Conservation (phyloP, 305 asterid species). For the Rubia balearica region DNA sequence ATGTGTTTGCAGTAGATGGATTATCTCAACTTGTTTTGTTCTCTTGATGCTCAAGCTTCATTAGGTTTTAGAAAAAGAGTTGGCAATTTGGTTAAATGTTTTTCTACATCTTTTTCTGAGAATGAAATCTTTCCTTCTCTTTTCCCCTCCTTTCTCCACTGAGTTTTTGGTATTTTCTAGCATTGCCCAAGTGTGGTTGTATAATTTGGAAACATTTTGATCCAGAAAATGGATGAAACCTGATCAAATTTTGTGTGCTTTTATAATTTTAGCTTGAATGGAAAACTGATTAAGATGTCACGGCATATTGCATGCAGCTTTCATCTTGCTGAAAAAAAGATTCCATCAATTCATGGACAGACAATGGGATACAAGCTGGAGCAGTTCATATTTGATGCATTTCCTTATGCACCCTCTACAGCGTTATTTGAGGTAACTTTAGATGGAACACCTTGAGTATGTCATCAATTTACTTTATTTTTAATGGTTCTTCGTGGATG, state of each 20-base stretch:
- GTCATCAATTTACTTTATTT: neutral
- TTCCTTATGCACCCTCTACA: conserved; percentile 88
- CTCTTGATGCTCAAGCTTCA: neutral
- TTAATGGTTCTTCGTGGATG: neutral
- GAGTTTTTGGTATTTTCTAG: neutral
- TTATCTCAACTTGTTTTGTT: conserved; percentile 2
- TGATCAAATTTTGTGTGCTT: neutral
- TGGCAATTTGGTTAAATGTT: neutral
- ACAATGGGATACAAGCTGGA: conserved; percentile 77
- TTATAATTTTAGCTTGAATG: conserved; percentile 4
- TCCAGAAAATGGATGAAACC: neutral
- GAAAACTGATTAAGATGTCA: conserved; percentile 15
- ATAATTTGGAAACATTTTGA: neutral
- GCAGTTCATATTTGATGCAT: conserved; percentile 93
- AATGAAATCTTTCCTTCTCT: neutral
- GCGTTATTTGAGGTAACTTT: conserved; percentile 76
- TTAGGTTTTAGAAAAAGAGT: neutral
- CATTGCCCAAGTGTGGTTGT: neutral
- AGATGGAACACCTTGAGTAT: neutral
- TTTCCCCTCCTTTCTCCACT: neutral
- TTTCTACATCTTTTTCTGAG: neutral
- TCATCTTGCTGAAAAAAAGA: conserved; percentile 84
- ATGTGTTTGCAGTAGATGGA: neutral
- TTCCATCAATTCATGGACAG: conserved; percentile 77
- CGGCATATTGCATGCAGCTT: conserved; percentile 43